These are phyloP conservation scores for Aegilops bicornis DNA, from an alignment of 176 grass and related monocot species.

Conservation along the genomic window DNA sequence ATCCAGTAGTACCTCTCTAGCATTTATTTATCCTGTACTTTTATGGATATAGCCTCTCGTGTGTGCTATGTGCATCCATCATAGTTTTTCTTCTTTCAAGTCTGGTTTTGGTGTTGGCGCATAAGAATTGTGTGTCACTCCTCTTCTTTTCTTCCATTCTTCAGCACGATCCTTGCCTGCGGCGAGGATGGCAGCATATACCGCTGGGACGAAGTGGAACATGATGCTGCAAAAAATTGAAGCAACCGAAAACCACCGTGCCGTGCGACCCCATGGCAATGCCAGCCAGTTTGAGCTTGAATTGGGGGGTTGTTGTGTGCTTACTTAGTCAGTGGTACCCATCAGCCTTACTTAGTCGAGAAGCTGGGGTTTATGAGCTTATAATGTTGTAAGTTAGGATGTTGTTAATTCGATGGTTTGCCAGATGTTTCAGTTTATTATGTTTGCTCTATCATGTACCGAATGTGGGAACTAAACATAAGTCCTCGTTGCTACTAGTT, in stretches of 20 bases:
- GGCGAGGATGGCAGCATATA: conserved; percentile 69
- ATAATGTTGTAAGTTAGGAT: not conserved
- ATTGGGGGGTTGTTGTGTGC: not conserved
- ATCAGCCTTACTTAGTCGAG: not conserved
- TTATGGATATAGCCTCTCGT: not conserved
- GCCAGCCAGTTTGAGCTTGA: not conserved
- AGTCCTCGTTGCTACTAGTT: not conserved
- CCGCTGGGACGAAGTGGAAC: conserved; percentile 68
- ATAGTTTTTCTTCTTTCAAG: not conserved
- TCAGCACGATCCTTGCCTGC: conserved; percentile 80
- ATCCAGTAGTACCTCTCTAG: not conserved
- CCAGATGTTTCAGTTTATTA: not conserved
- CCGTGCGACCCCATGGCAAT: not conserved
- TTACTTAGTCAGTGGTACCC: not conserved
- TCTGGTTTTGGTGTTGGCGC: not conserved
- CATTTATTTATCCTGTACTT: not conserved
- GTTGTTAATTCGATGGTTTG: not conserved
- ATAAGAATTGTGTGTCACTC: not conserved
- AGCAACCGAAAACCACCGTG: not conserved
- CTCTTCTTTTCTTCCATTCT: conserved; percentile 14
- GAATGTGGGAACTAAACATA: not conserved
- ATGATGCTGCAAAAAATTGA: not conserved
- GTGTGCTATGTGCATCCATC: not conserved
- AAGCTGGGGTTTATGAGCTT: not conserved
- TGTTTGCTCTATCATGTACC: not conserved